These are phyloP conservation scores for Colletotrichum tropicale DNA, from an alignment of 2,329 filamentous ascomycete species.

Conservation along the genomic window DNA sequence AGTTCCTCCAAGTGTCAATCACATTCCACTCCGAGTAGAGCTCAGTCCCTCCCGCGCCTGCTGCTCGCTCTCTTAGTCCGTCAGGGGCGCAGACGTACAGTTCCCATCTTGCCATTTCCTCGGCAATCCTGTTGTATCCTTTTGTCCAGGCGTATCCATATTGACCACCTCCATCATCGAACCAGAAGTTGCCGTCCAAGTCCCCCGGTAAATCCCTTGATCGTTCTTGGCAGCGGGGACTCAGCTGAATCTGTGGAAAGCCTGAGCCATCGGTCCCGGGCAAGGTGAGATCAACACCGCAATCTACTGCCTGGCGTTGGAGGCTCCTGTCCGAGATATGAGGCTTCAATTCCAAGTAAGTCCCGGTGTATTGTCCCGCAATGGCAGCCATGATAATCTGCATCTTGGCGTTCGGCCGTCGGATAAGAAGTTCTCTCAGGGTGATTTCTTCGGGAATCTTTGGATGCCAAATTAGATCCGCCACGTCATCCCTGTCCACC, in stretches of 20 bases:
- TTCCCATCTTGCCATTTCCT: background rate
- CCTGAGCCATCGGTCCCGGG: background rate
- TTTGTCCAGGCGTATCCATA: background rate
- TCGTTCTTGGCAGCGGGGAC: background rate
- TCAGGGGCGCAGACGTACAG: background rate
- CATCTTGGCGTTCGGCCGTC: constrained; percentile 37
- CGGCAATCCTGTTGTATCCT: background rate
- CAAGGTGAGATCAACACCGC: background rate
- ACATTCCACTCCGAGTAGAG: background rate
- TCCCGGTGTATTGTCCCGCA: constrained; percentile 31
- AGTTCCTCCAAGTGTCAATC: background rate
- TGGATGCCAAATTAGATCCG: constrained; percentile 46
- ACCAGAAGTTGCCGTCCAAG: background rate
- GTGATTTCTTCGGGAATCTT: constrained; percentile 38
- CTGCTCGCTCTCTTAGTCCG: background rate
- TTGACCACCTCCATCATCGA: background rate
- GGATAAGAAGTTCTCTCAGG: constrained; percentile 31
- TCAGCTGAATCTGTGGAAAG: background rate
- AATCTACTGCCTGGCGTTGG: background rate
- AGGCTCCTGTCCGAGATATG: background rate
- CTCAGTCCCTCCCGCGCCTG: background rate
- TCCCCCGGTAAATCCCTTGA: background rate
- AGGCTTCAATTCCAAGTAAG: background rate
- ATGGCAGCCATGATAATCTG: constrained; percentile 41
- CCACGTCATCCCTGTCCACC: constrained; percentile 22